Evolutionary conservation across 2,329 filamentous ascomycete species (phyloP), one percentile per base, ranked within the genome.

Genomic region (Ascochyta lentis): DNA sequence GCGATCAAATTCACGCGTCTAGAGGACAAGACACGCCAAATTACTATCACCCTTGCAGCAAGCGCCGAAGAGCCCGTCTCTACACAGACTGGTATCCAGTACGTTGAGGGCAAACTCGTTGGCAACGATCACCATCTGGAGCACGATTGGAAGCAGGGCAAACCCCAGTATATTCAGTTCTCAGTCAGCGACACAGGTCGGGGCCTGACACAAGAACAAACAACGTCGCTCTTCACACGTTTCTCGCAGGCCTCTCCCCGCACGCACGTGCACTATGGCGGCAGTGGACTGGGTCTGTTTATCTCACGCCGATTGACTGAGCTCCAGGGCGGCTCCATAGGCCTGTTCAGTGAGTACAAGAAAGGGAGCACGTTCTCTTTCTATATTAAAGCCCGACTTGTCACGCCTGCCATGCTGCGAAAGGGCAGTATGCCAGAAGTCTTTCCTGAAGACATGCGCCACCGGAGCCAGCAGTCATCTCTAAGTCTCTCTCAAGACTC

Each of bases 1-100:
- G 73, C 75, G 2, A 77, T 80, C 56, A 80, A 80, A 46, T 80
- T 79, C 54, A 80, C 77, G 1, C 70, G 75, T 16, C 68, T 75
- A 29, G 67, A 71, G 6, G 31, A 4, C 1, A 42, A 67, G 0
- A 70, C 42, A 4, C 72, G 76, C 0, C 59, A 64, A 5, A 74
- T 80, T 38, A 74, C 62, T 0, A 68, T 80, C 4, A 71, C 60
- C n/a, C 54, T 79, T 1, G 70, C 71, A 10, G 77, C 77, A 0
- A 64, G 58, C 33, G 16, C 37, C 5, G 60, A 68, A 27, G 66
- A 63, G 46, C 77, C 77, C 0, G 56, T 53, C 0, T 74, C 71
- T 9, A 63, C 63, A 27, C 66, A 70, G 29, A 68, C 70, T 39
- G 70, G 70, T 3, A 66, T 66, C 19, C 58, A 64, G 16, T 67